Evolutionary conservation across 202 grass and related monocot species (phyloP).

Genomic region (Musa balbisiana): DNA sequence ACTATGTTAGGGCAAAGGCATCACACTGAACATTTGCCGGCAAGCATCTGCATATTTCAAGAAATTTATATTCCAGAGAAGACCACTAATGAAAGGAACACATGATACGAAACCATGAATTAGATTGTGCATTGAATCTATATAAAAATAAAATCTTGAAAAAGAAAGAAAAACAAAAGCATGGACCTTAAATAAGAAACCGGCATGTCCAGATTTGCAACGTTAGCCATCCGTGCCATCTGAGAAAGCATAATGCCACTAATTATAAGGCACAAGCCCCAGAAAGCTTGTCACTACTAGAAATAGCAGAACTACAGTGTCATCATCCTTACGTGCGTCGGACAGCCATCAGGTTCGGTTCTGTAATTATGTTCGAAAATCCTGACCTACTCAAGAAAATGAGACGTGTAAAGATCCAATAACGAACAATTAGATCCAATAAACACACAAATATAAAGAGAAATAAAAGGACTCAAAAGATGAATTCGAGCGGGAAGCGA

Average conservation of each 20-base stretch:
- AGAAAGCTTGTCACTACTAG: not conserved
- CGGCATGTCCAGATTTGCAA: not conserved
- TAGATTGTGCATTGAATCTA: not conserved
- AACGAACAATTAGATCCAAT: not conserved
- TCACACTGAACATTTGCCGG: no score
- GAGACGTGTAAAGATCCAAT: not conserved
- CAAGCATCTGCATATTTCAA: no score
- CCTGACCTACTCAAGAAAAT: slow-evolving; percentile 2
- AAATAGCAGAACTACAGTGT: not conserved
- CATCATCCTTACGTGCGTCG: slow-evolving; percentile 1
- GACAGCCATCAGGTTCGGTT: not conserved
- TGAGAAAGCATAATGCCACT: not conserved
- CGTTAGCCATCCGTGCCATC: not conserved
- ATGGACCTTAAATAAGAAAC: not conserved
- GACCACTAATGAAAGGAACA: no score
- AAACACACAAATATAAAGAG: not conserved
- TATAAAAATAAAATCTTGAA: not conserved
- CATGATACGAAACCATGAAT: not conserved
- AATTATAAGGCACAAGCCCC: not conserved
- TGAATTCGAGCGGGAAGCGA: not conserved
- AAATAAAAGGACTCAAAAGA: not conserved
- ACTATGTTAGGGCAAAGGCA: no score
- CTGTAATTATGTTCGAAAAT: slow-evolving; percentile 9
- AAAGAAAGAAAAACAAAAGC: not conserved
- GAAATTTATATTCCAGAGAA: no score